These are phyloP conservation scores for Geotrichum candidum DNA, from an alignment of 1,139 yeast species.

Conservation along the genomic window DNA sequence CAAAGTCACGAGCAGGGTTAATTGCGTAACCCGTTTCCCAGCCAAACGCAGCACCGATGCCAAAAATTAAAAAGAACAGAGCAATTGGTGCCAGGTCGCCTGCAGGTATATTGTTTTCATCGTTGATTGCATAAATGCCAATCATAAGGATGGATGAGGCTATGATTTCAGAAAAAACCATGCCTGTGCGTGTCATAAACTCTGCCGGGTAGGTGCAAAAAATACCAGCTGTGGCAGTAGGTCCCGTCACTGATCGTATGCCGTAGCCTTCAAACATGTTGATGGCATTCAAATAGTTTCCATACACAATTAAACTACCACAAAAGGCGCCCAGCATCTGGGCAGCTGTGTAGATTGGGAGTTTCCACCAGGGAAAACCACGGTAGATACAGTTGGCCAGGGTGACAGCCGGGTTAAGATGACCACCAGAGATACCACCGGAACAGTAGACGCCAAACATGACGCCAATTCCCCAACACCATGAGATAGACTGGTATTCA, in stretches of 20 bases:
- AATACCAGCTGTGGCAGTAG: conserved; percentile 36
- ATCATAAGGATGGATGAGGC: conserved; percentile 42
- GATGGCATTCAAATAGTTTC: conserved; percentile 29
- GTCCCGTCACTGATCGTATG: conserved; percentile 22
- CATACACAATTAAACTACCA: conserved; percentile 31
- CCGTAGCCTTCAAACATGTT: conserved; percentile 30
- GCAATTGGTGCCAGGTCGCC: conserved; percentile 43
- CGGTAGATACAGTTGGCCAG: conserved; percentile 30
- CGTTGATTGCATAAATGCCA: conserved; percentile 45
- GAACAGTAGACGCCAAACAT: conserved; percentile 40
- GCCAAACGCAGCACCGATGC: conserved; percentile 43
- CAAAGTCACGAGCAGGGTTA: conserved; percentile 49
- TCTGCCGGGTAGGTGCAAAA: conserved; percentile 44
- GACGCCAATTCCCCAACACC: conserved; percentile 49
- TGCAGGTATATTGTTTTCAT: conserved; percentile 44
- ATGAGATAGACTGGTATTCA: conserved; percentile 39
- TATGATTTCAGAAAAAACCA: conserved; percentile 43
- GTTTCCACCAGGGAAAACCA: conserved; percentile 32
- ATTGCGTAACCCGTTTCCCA: conserved; percentile 49
- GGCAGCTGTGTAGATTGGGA: conserved; percentile 28
- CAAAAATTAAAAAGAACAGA: conserved; percentile 40
- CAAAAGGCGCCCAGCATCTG: conserved; percentile 31
- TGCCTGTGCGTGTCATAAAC: conserved; percentile 41
- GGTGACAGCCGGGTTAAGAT: conserved; percentile 34
- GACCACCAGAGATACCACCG: conserved; percentile 35